Conservation (phyloP, 495 filamentous ascomycete genomes). For the Hypomontagnella submonticulosa region DNA sequence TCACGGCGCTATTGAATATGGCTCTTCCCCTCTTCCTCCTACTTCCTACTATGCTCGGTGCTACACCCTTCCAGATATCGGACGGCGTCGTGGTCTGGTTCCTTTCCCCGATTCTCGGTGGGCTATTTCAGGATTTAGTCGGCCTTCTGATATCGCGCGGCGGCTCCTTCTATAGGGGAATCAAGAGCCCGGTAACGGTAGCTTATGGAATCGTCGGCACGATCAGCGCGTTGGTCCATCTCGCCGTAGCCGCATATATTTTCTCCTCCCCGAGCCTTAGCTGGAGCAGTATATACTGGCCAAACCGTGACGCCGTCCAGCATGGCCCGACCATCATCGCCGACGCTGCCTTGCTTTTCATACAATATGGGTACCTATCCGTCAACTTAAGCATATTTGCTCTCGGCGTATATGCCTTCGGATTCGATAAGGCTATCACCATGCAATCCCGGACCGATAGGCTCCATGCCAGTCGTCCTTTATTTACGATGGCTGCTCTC, state of each 20-base stretch:
- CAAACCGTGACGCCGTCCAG: conserved; percentile 14
- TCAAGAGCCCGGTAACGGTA: not conserved
- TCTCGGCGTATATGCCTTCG: conserved; percentile 21
- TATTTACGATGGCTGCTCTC: conserved; percentile 4
- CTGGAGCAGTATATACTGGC: conserved; percentile 22
- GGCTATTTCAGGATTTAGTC: conserved; percentile 16
- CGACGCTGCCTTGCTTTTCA: conserved; percentile 24
- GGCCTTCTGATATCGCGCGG: conserved; percentile 9
- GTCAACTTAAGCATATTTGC: conserved; percentile 12
- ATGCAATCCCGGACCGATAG: not conserved
- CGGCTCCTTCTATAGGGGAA: not conserved
- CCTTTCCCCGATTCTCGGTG: conserved; percentile 6
- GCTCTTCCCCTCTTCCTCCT: conserved; percentile 6
- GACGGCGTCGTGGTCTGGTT: conserved; percentile 17
- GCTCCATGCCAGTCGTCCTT: not conserved
- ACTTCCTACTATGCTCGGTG: conserved; percentile 10
- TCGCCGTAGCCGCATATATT: conserved; percentile 1
- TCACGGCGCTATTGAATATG: conserved; percentile 15
- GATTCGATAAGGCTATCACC: not conserved
- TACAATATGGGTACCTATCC: conserved; percentile 26
- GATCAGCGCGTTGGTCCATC: conserved; percentile 5
- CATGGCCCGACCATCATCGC: conserved; percentile 15
- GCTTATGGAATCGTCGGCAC: conserved; percentile 19
- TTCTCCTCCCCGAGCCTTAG: conserved; percentile 21
- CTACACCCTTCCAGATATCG: conserved; percentile 10